These are phyloP conservation scores for Penicillium oxalicum DNA, from an alignment of 2,329 filamentous ascomycete species.

Conservation along the genomic window DNA sequence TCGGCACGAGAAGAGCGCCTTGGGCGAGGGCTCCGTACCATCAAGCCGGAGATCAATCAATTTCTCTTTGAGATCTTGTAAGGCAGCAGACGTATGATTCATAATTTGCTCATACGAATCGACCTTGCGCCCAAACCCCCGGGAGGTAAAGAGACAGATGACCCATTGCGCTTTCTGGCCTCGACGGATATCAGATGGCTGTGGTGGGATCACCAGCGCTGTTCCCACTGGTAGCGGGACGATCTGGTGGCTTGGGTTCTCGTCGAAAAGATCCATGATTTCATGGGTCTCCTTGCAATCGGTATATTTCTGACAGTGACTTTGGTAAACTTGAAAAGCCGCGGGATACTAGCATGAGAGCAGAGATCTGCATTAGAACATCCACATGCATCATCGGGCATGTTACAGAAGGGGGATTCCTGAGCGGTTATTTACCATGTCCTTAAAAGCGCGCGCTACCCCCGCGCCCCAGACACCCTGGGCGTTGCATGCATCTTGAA, in stretches of 20 bases:
- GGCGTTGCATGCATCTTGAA: constrained; percentile 53
- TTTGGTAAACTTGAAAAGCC: constrained; percentile 45
- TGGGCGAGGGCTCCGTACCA: constrained; percentile 15
- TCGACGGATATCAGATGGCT: constrained; percentile 28
- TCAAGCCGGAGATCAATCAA: constrained; percentile 26
- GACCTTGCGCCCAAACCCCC: constrained; percentile 41
- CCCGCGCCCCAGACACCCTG: constrained; percentile 53
- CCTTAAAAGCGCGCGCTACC: constrained; percentile 50
- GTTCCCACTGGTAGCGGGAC: constrained; percentile 40
- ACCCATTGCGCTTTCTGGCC: constrained; percentile 46
- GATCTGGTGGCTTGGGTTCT: constrained; percentile 5
- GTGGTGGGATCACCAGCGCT: constrained; percentile 50
- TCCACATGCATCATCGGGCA: too few relatives aligned
- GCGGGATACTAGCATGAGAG: constrained; percentile 42
- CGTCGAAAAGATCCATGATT: constrained; percentile 4
- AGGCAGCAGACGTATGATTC: constrained; percentile 43
- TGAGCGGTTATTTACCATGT: constrained; percentile 20
- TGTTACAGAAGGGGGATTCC: neutral
- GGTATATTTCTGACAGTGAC: constrained; percentile 40
- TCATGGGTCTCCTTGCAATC: neutral
- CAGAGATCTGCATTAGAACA: neutral
- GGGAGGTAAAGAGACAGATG: constrained; percentile 55
- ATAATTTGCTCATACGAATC: constrained; percentile 42
- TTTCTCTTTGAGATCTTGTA: constrained; percentile 45
- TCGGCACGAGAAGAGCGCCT: constrained; percentile 45